Percentiles rank a stretch among this genome's conserved stretches.
Evolutionary conservation across 2,329 filamentous ascomycete genomes (phyloP).

Genomic region (Cladosporium cucumerinum): DNA sequence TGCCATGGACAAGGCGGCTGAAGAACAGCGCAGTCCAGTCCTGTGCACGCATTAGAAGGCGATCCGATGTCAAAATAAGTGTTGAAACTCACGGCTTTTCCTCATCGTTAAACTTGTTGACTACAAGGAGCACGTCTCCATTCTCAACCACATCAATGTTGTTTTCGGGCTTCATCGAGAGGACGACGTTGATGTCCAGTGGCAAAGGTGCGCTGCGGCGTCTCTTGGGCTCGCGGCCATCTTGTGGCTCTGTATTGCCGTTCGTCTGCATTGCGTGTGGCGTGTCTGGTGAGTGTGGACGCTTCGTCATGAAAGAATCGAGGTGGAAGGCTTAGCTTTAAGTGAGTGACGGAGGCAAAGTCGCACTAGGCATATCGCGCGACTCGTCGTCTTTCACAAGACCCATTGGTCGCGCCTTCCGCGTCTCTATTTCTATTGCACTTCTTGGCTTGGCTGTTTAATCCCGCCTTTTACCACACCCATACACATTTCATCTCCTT

Average conservation of each 20-base stretch:
- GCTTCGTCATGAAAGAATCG: background rate
- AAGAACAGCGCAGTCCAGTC: slow-evolving; percentile 26
- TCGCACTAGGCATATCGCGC: background rate
- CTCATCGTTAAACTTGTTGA: slow-evolving; percentile 16
- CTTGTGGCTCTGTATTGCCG: background rate
- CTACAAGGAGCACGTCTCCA: slow-evolving; percentile 18
- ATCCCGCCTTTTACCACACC: background rate
- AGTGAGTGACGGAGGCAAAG: background rate
- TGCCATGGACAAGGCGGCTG: slow-evolving; percentile 22
- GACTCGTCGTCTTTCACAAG: background rate
- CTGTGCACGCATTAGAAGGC: background rate
- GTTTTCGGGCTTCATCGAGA: slow-evolving; percentile 1
- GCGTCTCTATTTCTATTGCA: background rate
- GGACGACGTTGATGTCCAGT: background rate
- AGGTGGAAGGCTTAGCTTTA: background rate
- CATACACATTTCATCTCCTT: background rate
- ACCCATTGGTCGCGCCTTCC: background rate
- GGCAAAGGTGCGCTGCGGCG: slow-evolving; percentile 5
- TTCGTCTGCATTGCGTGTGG: background rate
- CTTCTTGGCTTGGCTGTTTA: background rate
- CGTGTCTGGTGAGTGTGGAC: background rate
- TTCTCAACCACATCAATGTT: slow-evolving; percentile 17
- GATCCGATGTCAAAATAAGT: background rate
- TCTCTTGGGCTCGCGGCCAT: slow-evolving; percentile 13
- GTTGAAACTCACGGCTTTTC: slow-evolving; percentile 9